phyloP scores from a whole-genome alignment of 176 grass and related monocot species.

The Bromus sterilis region DNA sequence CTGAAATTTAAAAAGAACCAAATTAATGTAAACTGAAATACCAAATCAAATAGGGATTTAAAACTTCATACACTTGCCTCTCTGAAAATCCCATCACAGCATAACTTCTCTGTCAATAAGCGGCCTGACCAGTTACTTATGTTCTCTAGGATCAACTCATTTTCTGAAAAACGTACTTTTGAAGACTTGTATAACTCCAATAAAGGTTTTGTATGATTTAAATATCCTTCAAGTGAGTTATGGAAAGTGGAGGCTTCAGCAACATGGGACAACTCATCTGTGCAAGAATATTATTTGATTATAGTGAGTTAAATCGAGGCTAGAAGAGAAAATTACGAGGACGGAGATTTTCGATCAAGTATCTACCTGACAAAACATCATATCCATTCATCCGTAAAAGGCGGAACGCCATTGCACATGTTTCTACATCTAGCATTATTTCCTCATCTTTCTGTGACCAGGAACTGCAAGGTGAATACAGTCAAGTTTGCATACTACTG shows the following conservation, averaged over 20 bases:
- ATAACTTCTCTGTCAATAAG: conserved; percentile 38
- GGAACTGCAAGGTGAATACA: conserved; percentile 34
- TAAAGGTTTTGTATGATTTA: conserved; percentile 47
- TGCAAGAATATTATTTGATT: not conserved
- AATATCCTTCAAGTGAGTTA: conserved; percentile 50
- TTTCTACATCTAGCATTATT: conserved; percentile 39
- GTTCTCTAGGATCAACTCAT: conserved; percentile 53
- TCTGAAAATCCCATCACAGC: not conserved
- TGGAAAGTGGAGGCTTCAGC: conserved; percentile 25
- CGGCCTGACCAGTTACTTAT: conserved; percentile 47
- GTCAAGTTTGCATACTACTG: too few relatives aligned
- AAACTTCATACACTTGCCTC: conserved; percentile 31
- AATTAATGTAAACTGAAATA: not conserved
- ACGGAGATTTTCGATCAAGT: not conserved
- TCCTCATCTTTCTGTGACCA: conserved; percentile 72
- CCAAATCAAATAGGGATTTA: not conserved
- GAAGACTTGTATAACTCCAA: conserved; percentile 72
- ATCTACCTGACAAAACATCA: conserved; percentile 9
- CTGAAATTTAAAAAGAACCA: conserved; percentile 5
- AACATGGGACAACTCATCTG: conserved; percentile 48
- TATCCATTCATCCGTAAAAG: conserved; percentile 67
- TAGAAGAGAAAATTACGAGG: not conserved
- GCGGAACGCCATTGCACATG: conserved; percentile 70
- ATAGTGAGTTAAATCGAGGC: not conserved
- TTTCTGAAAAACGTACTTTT: conserved; percentile 39